These are phyloP conservation scores for Leptographium flavum DNA, from an alignment of 2,329 filamentous ascomycete species.

Conservation along the genomic window DNA sequence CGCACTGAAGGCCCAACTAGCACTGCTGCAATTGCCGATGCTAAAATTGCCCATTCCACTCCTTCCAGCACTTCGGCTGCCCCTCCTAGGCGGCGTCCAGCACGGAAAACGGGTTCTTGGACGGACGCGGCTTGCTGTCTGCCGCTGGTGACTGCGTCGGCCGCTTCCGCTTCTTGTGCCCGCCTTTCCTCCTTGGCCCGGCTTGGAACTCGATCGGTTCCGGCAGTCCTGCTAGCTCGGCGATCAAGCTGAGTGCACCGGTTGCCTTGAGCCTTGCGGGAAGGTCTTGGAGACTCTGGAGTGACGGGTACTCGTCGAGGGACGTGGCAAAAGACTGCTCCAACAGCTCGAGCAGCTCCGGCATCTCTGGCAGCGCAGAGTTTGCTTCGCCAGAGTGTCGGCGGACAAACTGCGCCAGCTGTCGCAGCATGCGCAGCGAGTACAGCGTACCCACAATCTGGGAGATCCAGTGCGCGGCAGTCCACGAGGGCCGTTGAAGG, in stretches of 20 bases:
- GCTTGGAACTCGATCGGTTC: constrained; percentile 6
- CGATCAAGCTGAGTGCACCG: constrained; percentile 4
- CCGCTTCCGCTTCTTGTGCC: constrained; percentile 6
- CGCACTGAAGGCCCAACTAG: background rate
- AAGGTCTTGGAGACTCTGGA: constrained; percentile 4
- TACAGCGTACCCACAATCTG: constrained; percentile 47
- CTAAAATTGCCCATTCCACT: too few species aligned
- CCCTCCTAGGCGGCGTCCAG: constrained; percentile 1
- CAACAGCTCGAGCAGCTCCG: background rate
- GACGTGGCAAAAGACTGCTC: background rate
- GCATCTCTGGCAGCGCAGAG: background rate
- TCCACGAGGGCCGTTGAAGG: constrained; percentile 32
- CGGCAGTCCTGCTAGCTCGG: constrained; percentile 1
- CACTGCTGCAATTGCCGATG: too few species aligned
- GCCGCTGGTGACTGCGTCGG: background rate
- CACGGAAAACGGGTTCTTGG: constrained; percentile 8
- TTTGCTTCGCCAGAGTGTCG: background rate
- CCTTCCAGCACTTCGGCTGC: background rate
- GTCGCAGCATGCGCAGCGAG: constrained; percentile 41
- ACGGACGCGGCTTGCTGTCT: background rate
- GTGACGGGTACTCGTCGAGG: constrained; percentile 7
- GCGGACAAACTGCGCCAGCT: constrained; percentile 27
- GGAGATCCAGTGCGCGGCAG: constrained; percentile 44
- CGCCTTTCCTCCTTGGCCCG: background rate
- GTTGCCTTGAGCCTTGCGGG: constrained; percentile 6